Conservation (phyloP, 352 stramenopile species). For the Pythium sukuiense region DNA sequence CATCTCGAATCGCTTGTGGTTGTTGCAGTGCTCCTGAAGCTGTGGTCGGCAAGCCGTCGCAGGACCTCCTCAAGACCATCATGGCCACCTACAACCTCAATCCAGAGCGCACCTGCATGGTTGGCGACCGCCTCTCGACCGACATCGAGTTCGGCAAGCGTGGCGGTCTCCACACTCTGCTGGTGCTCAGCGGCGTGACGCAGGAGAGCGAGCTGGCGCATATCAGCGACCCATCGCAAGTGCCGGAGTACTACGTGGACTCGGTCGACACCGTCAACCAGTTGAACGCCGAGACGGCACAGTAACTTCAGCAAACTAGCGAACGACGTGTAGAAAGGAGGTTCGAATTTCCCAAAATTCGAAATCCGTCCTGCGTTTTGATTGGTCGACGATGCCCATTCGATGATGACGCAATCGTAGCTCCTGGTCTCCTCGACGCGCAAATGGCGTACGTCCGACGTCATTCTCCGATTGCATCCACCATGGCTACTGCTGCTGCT, state of each 20-base stretch:
- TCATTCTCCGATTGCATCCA: too few relatives aligned
- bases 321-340: too few relatives aligned
- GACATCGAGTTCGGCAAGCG: conserved; percentile 84
- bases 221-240: conserved; percentile 51
- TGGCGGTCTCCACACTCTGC: conserved; percentile 67
- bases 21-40: conserved; percentile 56
- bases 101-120: conserved; percentile 79
- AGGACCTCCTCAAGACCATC: conserved; percentile 81
- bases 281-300: conserved; percentile 33
- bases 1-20: neutral
- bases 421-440: too few relatives aligned
- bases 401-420: too few relatives aligned
- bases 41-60: conserved; percentile 79
- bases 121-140: conserved; percentile 77
- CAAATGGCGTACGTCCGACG: too few relatives aligned
- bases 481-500: too few relatives aligned
- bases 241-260: conserved; percentile 66
- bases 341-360: too few relatives aligned
- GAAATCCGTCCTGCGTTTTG: too few relatives aligned
- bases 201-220: conserved; percentile 49
- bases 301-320: too few relatives aligned
- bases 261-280: conserved; percentile 76
- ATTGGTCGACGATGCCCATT: too few relatives aligned
- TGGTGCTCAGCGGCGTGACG: conserved; percentile 82
- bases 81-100: conserved; percentile 66